Conservation (phyloP, 495 filamentous ascomycete species). For the Podospora pseudopauciseta region DNA sequence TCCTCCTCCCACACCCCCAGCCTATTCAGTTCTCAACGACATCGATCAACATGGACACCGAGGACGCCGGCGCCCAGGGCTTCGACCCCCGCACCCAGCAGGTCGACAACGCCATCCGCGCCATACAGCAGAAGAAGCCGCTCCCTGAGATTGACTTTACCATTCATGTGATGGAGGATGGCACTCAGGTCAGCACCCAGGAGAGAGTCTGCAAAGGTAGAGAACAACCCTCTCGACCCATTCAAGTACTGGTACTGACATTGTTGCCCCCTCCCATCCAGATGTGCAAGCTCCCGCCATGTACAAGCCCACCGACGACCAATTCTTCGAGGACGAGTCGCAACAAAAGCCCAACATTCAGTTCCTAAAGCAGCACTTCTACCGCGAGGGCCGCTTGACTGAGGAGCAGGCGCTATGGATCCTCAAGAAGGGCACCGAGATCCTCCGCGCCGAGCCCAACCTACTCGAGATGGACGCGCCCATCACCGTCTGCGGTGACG, state of each 20-base stretch:
- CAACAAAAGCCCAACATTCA: constrained; percentile 83
- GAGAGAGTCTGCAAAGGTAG: constrained; percentile 97
- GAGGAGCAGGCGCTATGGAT: constrained; percentile 98
- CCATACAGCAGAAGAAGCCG: constrained; percentile 87
- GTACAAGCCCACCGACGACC: constrained; percentile 79
- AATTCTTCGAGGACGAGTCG: constrained; percentile 69
- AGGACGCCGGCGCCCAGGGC: constrained; percentile 31
- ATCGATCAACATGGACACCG: constrained; percentile 34
- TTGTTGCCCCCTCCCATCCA: constrained; percentile 30
- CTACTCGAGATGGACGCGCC: constrained; percentile 98
- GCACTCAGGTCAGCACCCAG: constrained; percentile 85
- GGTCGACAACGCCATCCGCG: constrained; percentile 69
- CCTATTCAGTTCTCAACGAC: constrained; percentile 5
- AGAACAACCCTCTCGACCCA: background rate
- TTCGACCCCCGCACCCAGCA: constrained; percentile 42
- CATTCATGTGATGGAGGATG: constrained; percentile 97
- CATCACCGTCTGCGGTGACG: constrained; percentile 98
- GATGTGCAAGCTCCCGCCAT: constrained; percentile 97
- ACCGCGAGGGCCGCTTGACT: constrained; percentile 92
- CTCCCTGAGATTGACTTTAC: constrained; percentile 98
- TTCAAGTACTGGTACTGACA: no score
- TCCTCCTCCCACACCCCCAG: background rate
- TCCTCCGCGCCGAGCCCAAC: constrained; percentile 85
- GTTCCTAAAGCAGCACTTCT: constrained; percentile 97
- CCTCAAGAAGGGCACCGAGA: constrained; percentile 75